These are phyloP conservation scores for Curvularia verruculosa DNA, from an alignment of 2,329 filamentous ascomycete species.

Conservation along the genomic window DNA sequence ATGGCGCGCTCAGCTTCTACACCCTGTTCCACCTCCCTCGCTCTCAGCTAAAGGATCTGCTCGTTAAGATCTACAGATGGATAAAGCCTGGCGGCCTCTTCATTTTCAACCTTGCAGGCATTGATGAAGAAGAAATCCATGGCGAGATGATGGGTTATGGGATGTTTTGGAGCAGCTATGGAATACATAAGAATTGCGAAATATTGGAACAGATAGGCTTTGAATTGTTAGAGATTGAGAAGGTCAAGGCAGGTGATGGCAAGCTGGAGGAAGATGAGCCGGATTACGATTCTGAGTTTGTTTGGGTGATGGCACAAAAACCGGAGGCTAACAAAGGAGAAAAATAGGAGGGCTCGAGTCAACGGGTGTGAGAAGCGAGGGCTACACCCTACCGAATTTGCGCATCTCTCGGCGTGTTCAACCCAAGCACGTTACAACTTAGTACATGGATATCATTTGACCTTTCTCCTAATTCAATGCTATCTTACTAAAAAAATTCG, in stretches of 20 bases:
- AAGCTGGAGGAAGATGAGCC: conserved; percentile 22
- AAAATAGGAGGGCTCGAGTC: not conserved
- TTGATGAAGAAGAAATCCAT: conserved; percentile 42
- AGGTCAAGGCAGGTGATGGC: conserved; percentile 23
- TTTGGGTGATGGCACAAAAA: conserved; percentile 22
- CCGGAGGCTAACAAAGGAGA: not conserved
- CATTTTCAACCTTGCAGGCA: conserved; percentile 51
- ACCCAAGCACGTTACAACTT: no score
- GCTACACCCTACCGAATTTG: not conserved
- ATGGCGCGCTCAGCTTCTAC: conserved; percentile 59
- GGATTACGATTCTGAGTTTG: conserved; percentile 22
- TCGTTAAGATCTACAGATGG: conserved; percentile 54
- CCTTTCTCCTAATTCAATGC: no score
- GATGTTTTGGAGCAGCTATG: conserved; percentile 47
- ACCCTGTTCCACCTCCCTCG: conserved; percentile 60
- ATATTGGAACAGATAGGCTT: conserved; percentile 27
- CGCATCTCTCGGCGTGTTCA: no score
- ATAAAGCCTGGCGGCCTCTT: conserved; percentile 57
- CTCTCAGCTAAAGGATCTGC: conserved; percentile 54
- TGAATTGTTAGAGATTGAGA: conserved; percentile 19
- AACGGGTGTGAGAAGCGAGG: not conserved
- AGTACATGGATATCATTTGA: no score
- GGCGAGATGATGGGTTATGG: conserved; percentile 37
- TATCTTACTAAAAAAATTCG: no score
- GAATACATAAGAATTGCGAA: conserved; percentile 27